These are phyloP conservation scores for Nakataea oryzae DNA, from an alignment of 2,329 filamentous ascomycete genomes.

Conservation along the genomic window DNA sequence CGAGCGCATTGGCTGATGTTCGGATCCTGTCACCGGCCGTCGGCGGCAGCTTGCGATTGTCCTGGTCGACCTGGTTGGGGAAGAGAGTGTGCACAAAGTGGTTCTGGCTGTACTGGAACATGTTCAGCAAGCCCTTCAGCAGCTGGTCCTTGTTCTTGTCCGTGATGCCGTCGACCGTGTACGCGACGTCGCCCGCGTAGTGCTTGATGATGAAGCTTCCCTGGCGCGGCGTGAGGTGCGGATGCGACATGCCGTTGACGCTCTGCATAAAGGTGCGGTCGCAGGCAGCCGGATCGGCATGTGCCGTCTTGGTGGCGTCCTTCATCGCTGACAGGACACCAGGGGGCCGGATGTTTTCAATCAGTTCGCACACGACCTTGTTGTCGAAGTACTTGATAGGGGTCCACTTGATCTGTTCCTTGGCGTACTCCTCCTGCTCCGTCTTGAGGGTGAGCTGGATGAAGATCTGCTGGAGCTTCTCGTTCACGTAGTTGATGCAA, in stretches of 20 bases:
- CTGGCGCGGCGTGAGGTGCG: conserved; percentile 84
- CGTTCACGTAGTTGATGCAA: conserved; percentile 99
- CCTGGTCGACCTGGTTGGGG: conserved; percentile 86
- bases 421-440: conserved; percentile 93
- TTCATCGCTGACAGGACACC: conserved; percentile 95
- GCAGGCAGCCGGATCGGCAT: conserved; percentile 87
- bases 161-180: conserved; percentile 91
- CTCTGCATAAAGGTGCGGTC: conserved; percentile 94
- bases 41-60: conserved; percentile 88
- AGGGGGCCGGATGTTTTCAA: conserved; percentile 81
- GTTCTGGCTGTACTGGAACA: conserved; percentile 78
- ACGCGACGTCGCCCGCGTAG: conserved; percentile 93
- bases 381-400: conserved; percentile 99
- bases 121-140: conserved; percentile 81
- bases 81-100: conserved; percentile 80
- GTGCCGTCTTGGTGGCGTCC: conserved; percentile 95
- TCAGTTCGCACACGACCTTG: conserved; percentile 95
- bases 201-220: conserved; percentile 98
- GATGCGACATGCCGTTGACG: conserved; percentile 82
- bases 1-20: conserved; percentile 84
- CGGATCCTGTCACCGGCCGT: conserved; percentile 96
- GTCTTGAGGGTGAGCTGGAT: conserved; percentile 95
- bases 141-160: conserved; percentile 99
- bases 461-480: conserved; percentile 98
- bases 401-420: conserved; percentile 96